Evolutionary conservation across 1,284 basidiomycete species (phyloP), one percentile per base, ranked within the genome.

Genomic region (Termitomyces sp.): DNA sequence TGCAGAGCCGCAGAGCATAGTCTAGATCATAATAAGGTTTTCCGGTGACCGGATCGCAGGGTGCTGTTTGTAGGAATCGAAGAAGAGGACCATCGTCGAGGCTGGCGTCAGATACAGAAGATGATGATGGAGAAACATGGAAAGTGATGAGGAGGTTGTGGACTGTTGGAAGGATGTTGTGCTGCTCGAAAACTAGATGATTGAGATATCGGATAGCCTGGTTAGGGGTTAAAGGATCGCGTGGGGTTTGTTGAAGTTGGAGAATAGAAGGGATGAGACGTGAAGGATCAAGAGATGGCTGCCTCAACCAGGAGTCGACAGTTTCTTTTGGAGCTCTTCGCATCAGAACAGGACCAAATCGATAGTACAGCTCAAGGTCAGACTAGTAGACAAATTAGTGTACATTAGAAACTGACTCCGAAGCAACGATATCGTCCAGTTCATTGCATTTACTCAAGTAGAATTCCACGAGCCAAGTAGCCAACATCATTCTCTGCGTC

Each of bases 401-500:
- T 47, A 26, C 3, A 44, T 50, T 10, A 3, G 87, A 87, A 2
- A 88, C 82, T 1, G 86, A 87, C 68, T 94, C 91, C 0, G 94
- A 86, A 0, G 85, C 88, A 41, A 88, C 80, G 14, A 91, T 73
- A 64, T 99, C 97, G 66, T 99, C 97, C 45, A 98, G 76, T 59
- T 96, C 91, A 64, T 97, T 96, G 68, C 93, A 93, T 73, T 97
- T 98, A 71, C 88, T 90, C 19, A 99, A 81, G 66, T 95, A 98
- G 60, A 99, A 94, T 69, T 99, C 97, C 28, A 97, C 87, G 6
- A 99, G 85, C 97, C 97, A 99, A 0, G 95, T 98, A 1, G 97
- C 94, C 7, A 99, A 76, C 88, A 99, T 96, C 87, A 96, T 94
- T 31, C 97, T 81, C 68, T 97, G 94, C 0, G 92, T 93, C 43